Conservation (phyloP, 176 grass and related monocot species). For the Chrysopogon serrulatus region DNA sequence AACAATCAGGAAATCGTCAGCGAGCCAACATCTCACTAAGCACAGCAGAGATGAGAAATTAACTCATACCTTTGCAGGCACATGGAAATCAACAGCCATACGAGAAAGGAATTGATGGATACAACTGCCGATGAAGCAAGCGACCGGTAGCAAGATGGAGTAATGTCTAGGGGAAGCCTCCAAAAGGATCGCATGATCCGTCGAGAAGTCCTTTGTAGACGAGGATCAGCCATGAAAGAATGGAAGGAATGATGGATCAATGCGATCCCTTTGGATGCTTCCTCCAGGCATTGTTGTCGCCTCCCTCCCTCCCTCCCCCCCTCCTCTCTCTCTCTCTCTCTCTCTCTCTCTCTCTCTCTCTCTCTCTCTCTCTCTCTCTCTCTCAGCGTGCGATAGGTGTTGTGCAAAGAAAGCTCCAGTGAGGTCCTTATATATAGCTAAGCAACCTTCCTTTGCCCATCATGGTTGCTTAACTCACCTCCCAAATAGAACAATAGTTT, state of each 20-base stretch:
- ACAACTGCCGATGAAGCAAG: neutral
- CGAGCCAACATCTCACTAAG: neutral
- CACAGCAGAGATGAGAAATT: neutral
- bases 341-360: constrained; percentile 12
- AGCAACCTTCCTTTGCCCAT: constrained; percentile 40
- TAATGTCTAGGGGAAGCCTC: constrained; percentile 66
- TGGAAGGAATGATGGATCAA: constrained; percentile 45
- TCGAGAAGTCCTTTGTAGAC: neutral
- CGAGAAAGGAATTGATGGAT: neutral
- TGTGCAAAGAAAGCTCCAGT: constrained; percentile 43
- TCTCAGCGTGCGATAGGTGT: constrained; percentile 29
- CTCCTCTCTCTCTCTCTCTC: neutral
- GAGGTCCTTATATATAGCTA: constrained; percentile 54
- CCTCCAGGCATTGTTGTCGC: constrained; percentile 38
- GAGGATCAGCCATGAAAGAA: neutral
- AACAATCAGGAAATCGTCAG: neutral
- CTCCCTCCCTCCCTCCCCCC: too few relatives aligned
- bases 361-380: neutral
- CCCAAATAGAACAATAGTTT: constrained; percentile 29
- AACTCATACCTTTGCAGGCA: constrained; percentile 15
- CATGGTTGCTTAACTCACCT: constrained; percentile 23
- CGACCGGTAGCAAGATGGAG: neutral
- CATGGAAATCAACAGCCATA: neutral
- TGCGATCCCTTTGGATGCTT: constrained; percentile 89
- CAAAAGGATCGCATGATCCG: constrained; percentile 79